These are phyloP conservation scores for Boletus rufocinnamomeus DNA, from an alignment of 768 basidiomycete species.

Conservation along the genomic window DNA sequence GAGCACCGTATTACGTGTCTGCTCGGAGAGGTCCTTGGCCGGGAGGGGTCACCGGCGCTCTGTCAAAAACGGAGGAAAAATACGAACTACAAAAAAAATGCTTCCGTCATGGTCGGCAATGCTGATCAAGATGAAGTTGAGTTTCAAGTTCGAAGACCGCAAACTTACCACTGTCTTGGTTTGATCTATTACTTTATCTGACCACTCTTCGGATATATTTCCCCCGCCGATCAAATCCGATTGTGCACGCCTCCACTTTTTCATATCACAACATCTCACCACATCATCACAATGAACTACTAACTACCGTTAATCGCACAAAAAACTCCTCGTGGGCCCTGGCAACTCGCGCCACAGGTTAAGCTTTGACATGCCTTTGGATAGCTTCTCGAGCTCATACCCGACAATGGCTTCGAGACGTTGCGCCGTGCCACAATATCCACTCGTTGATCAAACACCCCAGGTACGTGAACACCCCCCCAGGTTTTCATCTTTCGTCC, in stretches of 20 bases:
- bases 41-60: conserved; percentile 14
- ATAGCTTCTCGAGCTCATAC: not conserved
- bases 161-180: conserved; percentile 31
- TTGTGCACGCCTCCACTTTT: conserved; percentile 19
- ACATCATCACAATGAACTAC: conserved; percentile 21
- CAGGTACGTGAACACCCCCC: conserved; percentile 18
- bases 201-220: conserved; percentile 27
- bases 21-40: not conserved
- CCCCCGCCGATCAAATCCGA: conserved; percentile 39
- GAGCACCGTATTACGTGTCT: conserved; percentile 28
- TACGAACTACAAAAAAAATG: conserved; percentile 19
- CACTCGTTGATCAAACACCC: not conserved
- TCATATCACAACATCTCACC: conserved; percentile 9
- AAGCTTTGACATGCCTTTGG: not conserved
- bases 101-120: conserved; percentile 36
- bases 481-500: conserved; percentile 4
- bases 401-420: not conserved
- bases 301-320: conserved; percentile 11
- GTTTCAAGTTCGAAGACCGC: conserved; percentile 36
- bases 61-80: conserved; percentile 31
- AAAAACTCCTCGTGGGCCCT: not conserved
- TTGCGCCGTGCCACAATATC: not conserved
- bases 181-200: conserved; percentile 37
- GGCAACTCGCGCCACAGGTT: not conserved
- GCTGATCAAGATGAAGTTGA: conserved; percentile 31